Evolutionary conservation across 169 alveolate genomes (phyloP), one percentile per base, ranked within the genome.

Genomic region (Perkinsus marinus): DNA sequence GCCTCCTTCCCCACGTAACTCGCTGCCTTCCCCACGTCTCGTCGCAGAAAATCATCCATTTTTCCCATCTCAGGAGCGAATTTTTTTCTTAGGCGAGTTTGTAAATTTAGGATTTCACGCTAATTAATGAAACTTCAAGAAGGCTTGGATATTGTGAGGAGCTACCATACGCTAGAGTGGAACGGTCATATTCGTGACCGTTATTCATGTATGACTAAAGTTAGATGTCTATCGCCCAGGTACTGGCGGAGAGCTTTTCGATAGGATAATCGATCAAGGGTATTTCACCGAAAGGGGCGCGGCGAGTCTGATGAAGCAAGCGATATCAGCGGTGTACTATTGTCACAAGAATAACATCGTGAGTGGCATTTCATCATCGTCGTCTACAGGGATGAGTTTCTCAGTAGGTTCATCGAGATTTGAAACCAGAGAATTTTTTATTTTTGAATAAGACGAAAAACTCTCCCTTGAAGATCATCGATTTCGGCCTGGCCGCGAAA

Each of bases 181-280:
- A n/a, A n/a, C n/a, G n/a, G n/a, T n/a, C n/a, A n/a, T n/a, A n/a
- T n/a, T n/a, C n/a, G n/a, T n/a, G n/a, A n/a, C n/a, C n/a, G n/a
- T n/a, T n/a, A n/a, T n/a, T n/a, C n/a, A n/a, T n/a, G n/a, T n/a
- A n/a, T n/a, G n/a, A n/a, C n/a, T n/a, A 57, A 26, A 57, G 89
- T 96, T 96, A 39, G 96, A 95, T 97, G 98, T 97, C 79, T 94
- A n/a, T n/a, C n/a, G n/a, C n/a, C n/a, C 94, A 92, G 96, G 98
- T 46, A 96, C 97, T 91, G 98, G 98, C n/a, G 98, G 98, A 19
- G 98, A 97, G 92, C 94, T 97, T 90, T 96, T 96, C 92, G 97
- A 96, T 46, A 95, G 95, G 90, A 96, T 98, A 17, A 92, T 95
- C 90, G 94, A 95, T 90, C 90, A 96, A 94, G 90, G 95, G 57